Evolutionary conservation across 306 rosid genomes (phyloP), one percentile per base, ranked within the genome.

Genomic region (Vigna unguiculata): DNA sequence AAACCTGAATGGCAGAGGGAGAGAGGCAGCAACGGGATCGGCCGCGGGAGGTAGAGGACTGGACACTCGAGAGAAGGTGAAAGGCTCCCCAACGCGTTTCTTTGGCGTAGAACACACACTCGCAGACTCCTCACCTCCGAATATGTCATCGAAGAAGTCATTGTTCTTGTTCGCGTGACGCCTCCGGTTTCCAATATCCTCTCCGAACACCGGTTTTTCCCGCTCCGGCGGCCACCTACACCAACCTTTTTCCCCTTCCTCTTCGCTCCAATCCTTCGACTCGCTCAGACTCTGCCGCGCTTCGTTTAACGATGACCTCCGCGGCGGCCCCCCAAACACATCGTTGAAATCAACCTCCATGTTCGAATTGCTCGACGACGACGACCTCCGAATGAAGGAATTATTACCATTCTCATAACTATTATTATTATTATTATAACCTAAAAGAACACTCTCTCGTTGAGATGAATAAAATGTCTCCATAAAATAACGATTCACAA

Each of bases 291-390:
- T 62, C 67, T 60, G 43, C 68, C 86, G 74, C 76, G 32, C 38
- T 20, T 90, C 96, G 24, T 70, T 84, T 45, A 58, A 11, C 4
- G 97, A 90, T 4, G 90, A 85, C 54, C 92, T 81, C 72, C 90
- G 83, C 3, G 98, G 99, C 2, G 99, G 99, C 0, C 99, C 99
- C 0, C 99, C 96, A 19, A 92, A 96, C 54, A 96, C 98, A 47
- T 91, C 99, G 57, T 81, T 66, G 51, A 96, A 96, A 83, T 96
- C 99, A 19, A 89, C 82, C 21, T 89, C 97, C 4, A 89, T 83
- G 54, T 71, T 64, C 9, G 90, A 78, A 71, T 69, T 79, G 8
- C 81, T 75, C 36, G 75, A 64, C 2, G 86, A 64, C 2, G 86
- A 51, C 13, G 87, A n/a, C 46, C 84, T 80, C 43, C 66, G 32